Base-by-base conservation (phyloP, 148 eudicot genomes). In the Polygonum aviculare region DNA sequence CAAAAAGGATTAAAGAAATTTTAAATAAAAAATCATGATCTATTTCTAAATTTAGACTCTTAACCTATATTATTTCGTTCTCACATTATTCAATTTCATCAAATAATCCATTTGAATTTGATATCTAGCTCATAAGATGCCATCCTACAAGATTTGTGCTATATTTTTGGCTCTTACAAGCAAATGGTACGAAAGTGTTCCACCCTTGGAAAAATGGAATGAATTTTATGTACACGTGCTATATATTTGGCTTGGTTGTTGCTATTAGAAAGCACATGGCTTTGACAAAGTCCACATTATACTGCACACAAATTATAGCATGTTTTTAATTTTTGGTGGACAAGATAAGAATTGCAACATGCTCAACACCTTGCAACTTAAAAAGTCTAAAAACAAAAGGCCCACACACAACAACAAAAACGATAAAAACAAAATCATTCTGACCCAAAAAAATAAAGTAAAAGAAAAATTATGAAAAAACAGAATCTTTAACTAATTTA, bases 311-410 rank as follows among this genome's bases (percentile, higher is more conserved):
- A 62, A 26, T 0, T 26, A 9, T 26, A 26, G 21, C 38, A 62
- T 26, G 69, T 62, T 62, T 62, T 60, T 10, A 22, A 21, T 31
- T 10, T 26, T 62, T 18, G 69, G 5, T 12, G 69, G 36, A 16
- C 69, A 5, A 22, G 60, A 26, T 65, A 65, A 36, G 35, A 65
- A 65, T 60, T 60, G 15, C n/a, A 65, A 65, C 44, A 65, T 65
- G 45, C 11, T 3, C 4, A 65, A 65, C 41, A 36, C 44, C 71
- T 65, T 65, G 44, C 41, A 36, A 65, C 9, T 36, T 26, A 26
- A 65, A 31, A 65, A 65, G 71, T 65, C 70, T 35, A 65, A 44
- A n/a, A 35, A 35, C 71, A 65, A 65, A 65, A 65, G 71, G 21
- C 71, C 71, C 71, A 36, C 71, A 65, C 39, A 36, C 40, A 5